Evolutionary conservation across 2,329 filamentous ascomycete genomes (phyloP).

Genomic region (Penicillium sp.): DNA sequence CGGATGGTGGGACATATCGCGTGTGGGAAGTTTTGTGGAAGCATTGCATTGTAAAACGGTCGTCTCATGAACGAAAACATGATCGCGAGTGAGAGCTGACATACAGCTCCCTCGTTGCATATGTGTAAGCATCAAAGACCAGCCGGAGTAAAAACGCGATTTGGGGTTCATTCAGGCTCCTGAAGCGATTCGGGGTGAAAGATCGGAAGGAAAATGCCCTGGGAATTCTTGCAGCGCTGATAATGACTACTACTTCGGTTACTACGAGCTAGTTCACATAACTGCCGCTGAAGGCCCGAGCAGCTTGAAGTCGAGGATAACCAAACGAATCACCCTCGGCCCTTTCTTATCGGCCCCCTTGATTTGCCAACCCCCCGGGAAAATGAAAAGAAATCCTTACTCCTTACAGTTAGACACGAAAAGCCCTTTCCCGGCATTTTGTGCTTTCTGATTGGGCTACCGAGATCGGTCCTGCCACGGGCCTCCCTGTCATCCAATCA

Average conservation of each 20-base stretch:
- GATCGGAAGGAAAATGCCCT: neutral
- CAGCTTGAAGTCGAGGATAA: neutral
- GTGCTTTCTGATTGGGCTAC: neutral
- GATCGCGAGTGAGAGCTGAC: neutral
- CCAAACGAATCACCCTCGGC: neutral
- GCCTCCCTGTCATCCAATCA: neutral
- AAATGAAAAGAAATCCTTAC: neutral
- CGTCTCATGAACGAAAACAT: neutral
- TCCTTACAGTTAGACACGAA: neutral
- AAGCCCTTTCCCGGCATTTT: neutral
- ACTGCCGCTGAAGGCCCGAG: neutral
- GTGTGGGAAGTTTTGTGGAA: neutral
- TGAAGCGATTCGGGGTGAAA: neutral
- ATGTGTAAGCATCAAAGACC: neutral
- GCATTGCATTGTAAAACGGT: neutral
- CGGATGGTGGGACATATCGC: neutral
- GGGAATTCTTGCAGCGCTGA: neutral
- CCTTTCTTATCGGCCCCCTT: neutral
- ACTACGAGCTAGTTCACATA: neutral
- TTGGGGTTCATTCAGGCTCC: neutral
- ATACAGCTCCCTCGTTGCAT: neutral
- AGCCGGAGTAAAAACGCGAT: neutral
- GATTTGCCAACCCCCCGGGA: neutral
- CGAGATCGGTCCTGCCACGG: neutral
- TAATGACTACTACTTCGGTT: neutral